phyloP scores from a whole-genome alignment of 495 filamentous ascomycete genomes.

The Apiosordaria backusii region DNA sequence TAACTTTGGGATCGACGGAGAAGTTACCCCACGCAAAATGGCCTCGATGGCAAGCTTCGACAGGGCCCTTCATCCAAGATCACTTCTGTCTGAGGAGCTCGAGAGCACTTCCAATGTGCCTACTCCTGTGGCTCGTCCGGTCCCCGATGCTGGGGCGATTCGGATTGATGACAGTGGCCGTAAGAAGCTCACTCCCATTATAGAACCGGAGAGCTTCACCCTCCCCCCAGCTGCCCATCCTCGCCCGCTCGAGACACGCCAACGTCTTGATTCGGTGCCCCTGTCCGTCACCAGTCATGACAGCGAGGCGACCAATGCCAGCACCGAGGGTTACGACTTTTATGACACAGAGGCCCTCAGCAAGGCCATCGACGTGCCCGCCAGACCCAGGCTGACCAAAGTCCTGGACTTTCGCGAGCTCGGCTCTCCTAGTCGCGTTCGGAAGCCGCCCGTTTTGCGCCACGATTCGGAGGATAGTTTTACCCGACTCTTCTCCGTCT shows the following conservation, averaged over 20 bases:
- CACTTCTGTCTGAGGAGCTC: conserved; percentile 49
- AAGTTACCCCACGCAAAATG: conserved; percentile 39
- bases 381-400: conserved; percentile 25
- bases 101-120: conserved; percentile 74
- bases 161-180: conserved; percentile 27
- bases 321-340: conserved; percentile 56
- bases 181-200: conserved; percentile 38
- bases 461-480: conserved; percentile 80
- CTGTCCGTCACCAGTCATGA: conserved; percentile 41
- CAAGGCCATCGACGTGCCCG: conserved; percentile 42
- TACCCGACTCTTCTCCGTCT: conserved; percentile 71
- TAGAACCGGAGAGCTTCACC: conserved; percentile 42
- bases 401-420: conserved; percentile 32
- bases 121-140: conserved; percentile 71
- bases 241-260: conserved; percentile 27
- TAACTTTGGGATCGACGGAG: conserved; percentile 22
- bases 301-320: conserved; percentile 43
- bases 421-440: conserved; percentile 23
- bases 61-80: conserved; percentile 29
- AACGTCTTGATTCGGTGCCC: conserved; percentile 43
- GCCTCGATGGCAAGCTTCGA: conserved; percentile 29
- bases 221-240: conserved; percentile 38
- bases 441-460: conserved; percentile 48
- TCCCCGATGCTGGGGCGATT: conserved; percentile 39
- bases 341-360: conserved; percentile 50